A percentile compares a stretch with the other conserved stretches of the same genome.
phyloP scores from a whole-genome alignment of 208 protist genomes.

The Crithidia fasciculata region DNA sequence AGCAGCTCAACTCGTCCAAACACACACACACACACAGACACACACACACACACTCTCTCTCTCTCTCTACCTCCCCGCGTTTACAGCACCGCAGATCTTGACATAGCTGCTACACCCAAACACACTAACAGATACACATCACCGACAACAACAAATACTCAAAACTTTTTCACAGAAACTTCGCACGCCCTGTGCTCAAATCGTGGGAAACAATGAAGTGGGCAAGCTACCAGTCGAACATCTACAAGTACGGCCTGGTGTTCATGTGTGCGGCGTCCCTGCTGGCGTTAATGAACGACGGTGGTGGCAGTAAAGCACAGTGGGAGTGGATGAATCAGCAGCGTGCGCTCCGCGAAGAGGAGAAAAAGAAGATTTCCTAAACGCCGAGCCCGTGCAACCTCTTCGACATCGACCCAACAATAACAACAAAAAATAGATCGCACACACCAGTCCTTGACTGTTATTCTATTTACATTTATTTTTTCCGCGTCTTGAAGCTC shows the following conservation, averaged over 20 bases:
- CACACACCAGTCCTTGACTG: no score
- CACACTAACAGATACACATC: not conserved
- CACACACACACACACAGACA: slow-evolving; percentile 5
- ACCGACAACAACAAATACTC: not conserved
- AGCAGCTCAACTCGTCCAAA: not conserved
- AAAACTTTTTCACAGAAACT: not conserved
- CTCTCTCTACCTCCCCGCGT: no score
- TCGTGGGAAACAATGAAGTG: slow-evolving; percentile 25
- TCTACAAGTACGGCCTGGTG: slow-evolving; percentile 75
- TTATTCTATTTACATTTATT: no score
- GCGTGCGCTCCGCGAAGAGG: slow-evolving; percentile 33
- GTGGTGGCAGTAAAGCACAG: slow-evolving; percentile 40
- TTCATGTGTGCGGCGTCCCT: slow-evolving; percentile 77
- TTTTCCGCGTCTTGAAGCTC: no score
- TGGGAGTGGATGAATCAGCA: slow-evolving; percentile 80
- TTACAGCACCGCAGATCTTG: no score
- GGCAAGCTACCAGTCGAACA: slow-evolving; percentile 57
- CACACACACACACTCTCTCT: not conserved
- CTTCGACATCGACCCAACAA: no score
- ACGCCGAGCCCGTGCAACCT: not conserved
- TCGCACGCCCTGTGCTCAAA: no score
- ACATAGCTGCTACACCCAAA: not conserved
- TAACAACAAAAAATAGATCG: no score
- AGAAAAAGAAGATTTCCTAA: slow-evolving; percentile 35
- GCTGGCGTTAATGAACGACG: slow-evolving; percentile 54